phyloP scores from a whole-genome alignment of 345 rosid genomes.

The Draba incana region DNA sequence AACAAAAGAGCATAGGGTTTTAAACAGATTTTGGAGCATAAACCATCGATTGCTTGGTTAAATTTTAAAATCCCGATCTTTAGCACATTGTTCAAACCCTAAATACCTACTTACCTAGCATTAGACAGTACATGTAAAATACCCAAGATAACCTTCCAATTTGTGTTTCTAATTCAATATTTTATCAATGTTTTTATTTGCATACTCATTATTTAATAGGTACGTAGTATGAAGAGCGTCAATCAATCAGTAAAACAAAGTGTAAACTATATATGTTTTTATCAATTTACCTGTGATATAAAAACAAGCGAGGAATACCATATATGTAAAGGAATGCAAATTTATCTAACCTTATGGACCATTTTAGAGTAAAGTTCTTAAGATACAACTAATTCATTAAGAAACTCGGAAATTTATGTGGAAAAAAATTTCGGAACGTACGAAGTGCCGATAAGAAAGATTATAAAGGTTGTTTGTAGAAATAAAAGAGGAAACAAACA shows the following conservation, averaged over 20 bases:
- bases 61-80: too few relatives aligned
- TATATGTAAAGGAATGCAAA: background rate
- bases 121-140: too few relatives aligned
- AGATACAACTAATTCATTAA: background rate
- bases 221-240: background rate
- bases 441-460: constrained; percentile 5
- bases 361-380: background rate
- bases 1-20: too few relatives aligned
- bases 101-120: too few relatives aligned
- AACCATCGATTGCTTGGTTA: too few relatives aligned
- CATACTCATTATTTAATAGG: background rate
- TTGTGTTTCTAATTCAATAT: background rate
- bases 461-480: background rate
- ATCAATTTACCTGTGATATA: background rate
- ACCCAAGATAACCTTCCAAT: too few relatives aligned
- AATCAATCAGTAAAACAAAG: background rate
- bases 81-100: too few relatives aligned
- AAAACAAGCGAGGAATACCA: background rate
- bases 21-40: too few relatives aligned
- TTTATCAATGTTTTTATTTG: background rate
- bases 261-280: background rate
- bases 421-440: background rate
- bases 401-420: background rate
- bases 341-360: background rate
- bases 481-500: background rate